Base-by-base conservation (phyloP, 345 rosid genomes). In the Pelargonium nanum region DNA sequence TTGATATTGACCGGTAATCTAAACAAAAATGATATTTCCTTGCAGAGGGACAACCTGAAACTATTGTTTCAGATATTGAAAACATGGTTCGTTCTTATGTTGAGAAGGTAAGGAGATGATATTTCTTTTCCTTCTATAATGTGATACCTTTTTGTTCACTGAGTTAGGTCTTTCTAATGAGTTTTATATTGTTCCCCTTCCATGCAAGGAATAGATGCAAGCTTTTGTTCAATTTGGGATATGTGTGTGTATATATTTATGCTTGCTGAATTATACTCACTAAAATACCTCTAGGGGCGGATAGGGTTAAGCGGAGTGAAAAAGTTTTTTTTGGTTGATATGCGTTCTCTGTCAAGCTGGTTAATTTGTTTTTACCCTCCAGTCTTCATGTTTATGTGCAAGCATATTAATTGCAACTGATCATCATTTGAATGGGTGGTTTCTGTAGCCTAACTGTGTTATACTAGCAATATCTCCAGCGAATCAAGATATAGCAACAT, bases 401-500 rank as follows among this genome's bases (percentile, higher is more conserved):
- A 52, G 17, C 2, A 19, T 4, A 19, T 52, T 52, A 19, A 1
- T 3, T 19, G 55, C 55, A 52, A 19, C 55, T 52, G 48, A 40
- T 40, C 26, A 21, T 22, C 24, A 19, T 54, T 13, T 55, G 5
- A 25, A 22, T 55, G 24, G 57, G 24, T 58, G 30, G 30, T 63
- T 9, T 52, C 65, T 77, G 64, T 75, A 88, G 96, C 93, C 93
- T 57, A 89, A 89, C 63, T 78, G 86, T 70, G 65, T 89, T 70
- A 89, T 89, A 64, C 75, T 89, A 44, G 96, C 96, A 30, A 86
- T 86, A 75, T 84, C 96, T 60, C 96, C 96, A 45, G 96, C 96
- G 24, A 89, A 89, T 70, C 94, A 89, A 74, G 96, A 89, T 64
- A 86, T 89, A 50, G 96, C 96, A 5, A 86, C 96, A 2, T 89